A percentile compares a stretch with the other conserved stretches of the same genome.
Evolutionary conservation across 1,139 yeast species (phyloP).

Genomic region (Debaryomyces robertsiae): DNA sequence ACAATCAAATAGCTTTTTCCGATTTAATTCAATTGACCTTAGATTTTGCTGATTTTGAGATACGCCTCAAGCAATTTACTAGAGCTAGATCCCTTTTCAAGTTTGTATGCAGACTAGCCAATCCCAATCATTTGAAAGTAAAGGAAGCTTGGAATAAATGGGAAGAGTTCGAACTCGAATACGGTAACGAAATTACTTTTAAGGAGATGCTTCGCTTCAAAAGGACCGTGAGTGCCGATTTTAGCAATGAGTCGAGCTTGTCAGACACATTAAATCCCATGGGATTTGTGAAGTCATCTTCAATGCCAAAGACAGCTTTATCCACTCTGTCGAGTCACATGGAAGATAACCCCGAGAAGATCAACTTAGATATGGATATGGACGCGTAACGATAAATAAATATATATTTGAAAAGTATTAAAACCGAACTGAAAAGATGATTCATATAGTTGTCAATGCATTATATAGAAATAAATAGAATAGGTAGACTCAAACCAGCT

Average conservation of each 20-base stretch:
- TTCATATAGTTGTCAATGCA: background rate
- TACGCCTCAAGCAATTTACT: slow-evolving; percentile 44
- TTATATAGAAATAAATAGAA: background rate
- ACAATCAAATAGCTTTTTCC: slow-evolving; percentile 26
- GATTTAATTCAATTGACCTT: slow-evolving; percentile 35
- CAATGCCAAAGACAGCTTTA: slow-evolving; percentile 2
- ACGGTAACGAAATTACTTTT: slow-evolving; percentile 72
- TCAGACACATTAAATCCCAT: slow-evolving; percentile 40
- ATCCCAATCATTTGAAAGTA: slow-evolving; percentile 20
- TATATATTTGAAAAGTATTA: slow-evolving; percentile 2
- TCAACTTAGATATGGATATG: slow-evolving; percentile 60
- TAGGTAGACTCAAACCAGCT: background rate
- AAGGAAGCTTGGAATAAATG: slow-evolving; percentile 60
- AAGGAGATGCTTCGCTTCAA: slow-evolving; percentile 74
- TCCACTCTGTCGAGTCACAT: slow-evolving; percentile 11
- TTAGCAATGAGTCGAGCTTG: slow-evolving; percentile 31
- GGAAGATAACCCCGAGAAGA: slow-evolving; percentile 61
- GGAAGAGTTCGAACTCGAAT: slow-evolving; percentile 70
- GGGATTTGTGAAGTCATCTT: slow-evolving; percentile 58
- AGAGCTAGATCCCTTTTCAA: slow-evolving; percentile 66
- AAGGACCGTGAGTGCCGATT: slow-evolving; percentile 37
- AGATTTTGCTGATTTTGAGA: slow-evolving; percentile 53
- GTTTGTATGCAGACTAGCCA: slow-evolving; percentile 31
- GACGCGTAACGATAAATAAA: slow-evolving; percentile 7
- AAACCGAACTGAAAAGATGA: background rate